A percentile compares a stretch with the other conserved stretches of the same genome.
These are phyloP conservation scores for Starmerella floricola DNA, from an alignment of 805 yeast genomes.

Conservation along the genomic window DNA sequence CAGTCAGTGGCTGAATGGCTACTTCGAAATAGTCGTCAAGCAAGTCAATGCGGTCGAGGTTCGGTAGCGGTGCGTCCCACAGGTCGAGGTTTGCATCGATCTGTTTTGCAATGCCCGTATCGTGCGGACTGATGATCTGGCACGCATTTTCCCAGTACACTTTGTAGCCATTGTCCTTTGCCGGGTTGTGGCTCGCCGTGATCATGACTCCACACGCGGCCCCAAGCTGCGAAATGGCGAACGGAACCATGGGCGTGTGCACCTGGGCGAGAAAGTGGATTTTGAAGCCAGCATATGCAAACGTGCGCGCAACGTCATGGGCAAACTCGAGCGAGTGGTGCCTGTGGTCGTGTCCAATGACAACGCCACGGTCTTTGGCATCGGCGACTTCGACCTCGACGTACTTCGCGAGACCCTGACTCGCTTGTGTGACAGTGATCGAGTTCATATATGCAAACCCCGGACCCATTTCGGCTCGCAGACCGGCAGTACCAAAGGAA, in stretches of 20 bases:
- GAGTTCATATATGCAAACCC: conserved; percentile 85
- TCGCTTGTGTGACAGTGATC: conserved; percentile 77
- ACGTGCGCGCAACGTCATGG: conserved; percentile 61
- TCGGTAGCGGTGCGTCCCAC: conserved; percentile 28
- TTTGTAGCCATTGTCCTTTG: conserved; percentile 76
- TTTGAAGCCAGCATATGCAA: conserved; percentile 51
- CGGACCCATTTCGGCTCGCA: conserved; percentile 77
- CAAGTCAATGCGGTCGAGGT: conserved; percentile 4
- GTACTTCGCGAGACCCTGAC: conserved; percentile 36
- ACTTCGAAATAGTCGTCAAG: conserved; percentile 2
- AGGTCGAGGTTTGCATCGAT: conserved; percentile 55
- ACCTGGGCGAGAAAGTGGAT: conserved; percentile 40
- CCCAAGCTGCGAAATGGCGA: conserved; percentile 48
- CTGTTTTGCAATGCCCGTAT: conserved; percentile 50
- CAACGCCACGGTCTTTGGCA: conserved; percentile 37
- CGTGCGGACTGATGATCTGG: conserved; percentile 91
- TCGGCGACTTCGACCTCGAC: conserved; percentile 25
- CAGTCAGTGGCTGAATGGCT: conserved; percentile 8
- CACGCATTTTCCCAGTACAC: conserved; percentile 91
- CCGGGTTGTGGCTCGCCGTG: conserved; percentile 35
- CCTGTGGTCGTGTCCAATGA: conserved; percentile 87
- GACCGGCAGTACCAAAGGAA: conserved; percentile 87
- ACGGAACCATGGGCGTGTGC: conserved; percentile 94
- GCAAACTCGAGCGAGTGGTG: conserved; percentile 72
- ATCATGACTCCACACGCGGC: conserved; percentile 85